phyloP scores from a whole-genome alignment of 2,329 filamentous ascomycete species.

The Apiospora kogelbergensis region DNA sequence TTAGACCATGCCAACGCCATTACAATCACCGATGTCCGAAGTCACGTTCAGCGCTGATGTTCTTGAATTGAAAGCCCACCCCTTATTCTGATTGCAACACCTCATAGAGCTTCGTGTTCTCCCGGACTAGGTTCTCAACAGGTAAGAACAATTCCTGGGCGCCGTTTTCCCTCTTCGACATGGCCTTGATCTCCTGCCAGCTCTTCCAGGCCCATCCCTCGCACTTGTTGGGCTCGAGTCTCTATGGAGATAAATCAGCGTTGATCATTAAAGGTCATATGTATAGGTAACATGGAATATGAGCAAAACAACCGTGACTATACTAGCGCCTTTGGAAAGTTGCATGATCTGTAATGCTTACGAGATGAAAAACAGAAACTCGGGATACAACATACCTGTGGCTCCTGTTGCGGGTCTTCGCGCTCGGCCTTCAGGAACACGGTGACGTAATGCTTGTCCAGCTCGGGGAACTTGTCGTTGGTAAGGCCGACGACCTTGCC shows the following conservation, averaged over 20 bases:
- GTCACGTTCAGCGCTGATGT: neutral
- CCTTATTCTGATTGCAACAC: neutral
- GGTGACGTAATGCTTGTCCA: conserved; percentile 19
- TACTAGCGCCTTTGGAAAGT: too few relatives aligned
- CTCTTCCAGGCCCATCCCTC: neutral
- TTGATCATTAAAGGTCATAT: too few relatives aligned
- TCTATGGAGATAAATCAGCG: neutral
- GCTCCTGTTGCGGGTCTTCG: neutral
- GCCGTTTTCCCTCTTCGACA: neutral
- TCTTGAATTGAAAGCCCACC: neutral
- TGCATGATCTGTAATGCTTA: neutral
- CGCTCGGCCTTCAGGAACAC: conserved; percentile 13
- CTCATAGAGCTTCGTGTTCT: neutral
- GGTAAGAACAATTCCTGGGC: neutral
- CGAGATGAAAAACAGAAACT: neutral
- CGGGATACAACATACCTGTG: neutral
- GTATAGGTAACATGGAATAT: too few relatives aligned
- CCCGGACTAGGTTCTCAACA: neutral
- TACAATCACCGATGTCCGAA: too few relatives aligned
- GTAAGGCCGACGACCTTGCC: conserved; percentile 16
- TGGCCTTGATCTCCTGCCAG: neutral
- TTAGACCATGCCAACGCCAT: too few relatives aligned
- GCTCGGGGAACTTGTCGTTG: conserved; percentile 16
- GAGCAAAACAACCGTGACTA: too few relatives aligned
- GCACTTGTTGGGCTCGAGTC: neutral